phyloP scores from a whole-genome alignment of 2,329 filamentous ascomycete species.

The Xylariaceae sp. region DNA sequence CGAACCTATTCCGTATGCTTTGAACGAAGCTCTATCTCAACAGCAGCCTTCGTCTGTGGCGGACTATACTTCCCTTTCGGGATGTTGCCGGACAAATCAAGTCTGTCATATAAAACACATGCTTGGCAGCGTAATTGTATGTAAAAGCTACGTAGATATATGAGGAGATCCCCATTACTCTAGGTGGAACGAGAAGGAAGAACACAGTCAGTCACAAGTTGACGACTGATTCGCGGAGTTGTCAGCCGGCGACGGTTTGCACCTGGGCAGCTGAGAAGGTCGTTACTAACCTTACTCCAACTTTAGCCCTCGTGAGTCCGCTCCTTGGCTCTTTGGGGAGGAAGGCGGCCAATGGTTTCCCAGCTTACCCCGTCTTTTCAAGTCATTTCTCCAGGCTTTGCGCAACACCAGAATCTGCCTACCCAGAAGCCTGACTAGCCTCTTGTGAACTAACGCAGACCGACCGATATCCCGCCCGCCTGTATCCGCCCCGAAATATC shows the following conservation, averaged over 20 bases:
- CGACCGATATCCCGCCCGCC: not conserved
- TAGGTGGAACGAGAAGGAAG: not conserved
- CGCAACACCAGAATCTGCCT: not conserved
- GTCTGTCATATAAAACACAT: slow-evolving; percentile 1
- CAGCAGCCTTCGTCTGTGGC: slow-evolving; percentile 6
- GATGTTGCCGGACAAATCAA: slow-evolving; percentile 7
- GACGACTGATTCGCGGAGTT: slow-evolving; percentile 3
- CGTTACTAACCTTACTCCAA: not conserved
- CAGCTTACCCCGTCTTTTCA: slow-evolving; percentile 1
- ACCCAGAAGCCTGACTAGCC: not conserved
- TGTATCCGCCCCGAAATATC: too few species aligned
- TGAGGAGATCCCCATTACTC: too few species aligned
- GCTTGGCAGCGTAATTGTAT: slow-evolving; percentile 1
- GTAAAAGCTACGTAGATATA: too few species aligned
- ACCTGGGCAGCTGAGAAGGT: not conserved
- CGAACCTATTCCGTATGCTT: not conserved
- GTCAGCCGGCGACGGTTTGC: not conserved
- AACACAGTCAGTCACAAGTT: too few species aligned
- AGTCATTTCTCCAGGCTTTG: not conserved
- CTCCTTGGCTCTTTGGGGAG: too few species aligned
- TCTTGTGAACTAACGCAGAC: not conserved
- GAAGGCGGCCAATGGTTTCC: not conserved
- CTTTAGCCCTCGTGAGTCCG: not conserved
- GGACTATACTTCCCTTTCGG: slow-evolving; percentile 14
- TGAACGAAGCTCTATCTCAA: not conserved